These are phyloP conservation scores for Fusarium denticulatum DNA, from an alignment of 2,329 filamentous ascomycete species.

Conservation along the genomic window DNA sequence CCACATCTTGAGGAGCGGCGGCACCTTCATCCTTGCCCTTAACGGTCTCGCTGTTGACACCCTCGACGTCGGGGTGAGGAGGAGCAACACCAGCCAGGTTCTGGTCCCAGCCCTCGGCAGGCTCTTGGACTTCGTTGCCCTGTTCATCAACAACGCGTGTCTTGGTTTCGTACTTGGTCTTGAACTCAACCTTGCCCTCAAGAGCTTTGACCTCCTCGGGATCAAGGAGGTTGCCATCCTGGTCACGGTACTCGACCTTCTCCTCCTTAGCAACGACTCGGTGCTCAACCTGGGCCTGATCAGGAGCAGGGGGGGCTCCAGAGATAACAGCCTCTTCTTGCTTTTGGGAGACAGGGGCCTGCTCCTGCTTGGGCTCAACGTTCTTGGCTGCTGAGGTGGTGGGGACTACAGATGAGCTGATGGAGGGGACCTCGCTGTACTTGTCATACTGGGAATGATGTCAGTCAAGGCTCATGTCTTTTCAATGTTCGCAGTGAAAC, in stretches of 20 bases:
- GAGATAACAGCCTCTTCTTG: conserved; percentile 54
- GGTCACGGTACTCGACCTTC: conserved; percentile 92
- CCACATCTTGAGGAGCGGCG: conserved; percentile 47
- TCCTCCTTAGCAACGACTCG: conserved; percentile 72
- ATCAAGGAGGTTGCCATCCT: conserved; percentile 88
- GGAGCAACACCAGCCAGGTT: conserved; percentile 60
- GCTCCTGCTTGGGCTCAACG: conserved; percentile 38
- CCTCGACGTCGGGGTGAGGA: conserved; percentile 70
- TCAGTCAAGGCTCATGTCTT: conserved; percentile 22
- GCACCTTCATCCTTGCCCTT: conserved; percentile 52
- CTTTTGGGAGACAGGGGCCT: conserved; percentile 40
- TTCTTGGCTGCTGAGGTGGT: conserved; percentile 43
- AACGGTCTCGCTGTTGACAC: conserved; percentile 67
- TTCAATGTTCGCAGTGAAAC: conserved; percentile 51
- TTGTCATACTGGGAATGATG: conserved; percentile 57
- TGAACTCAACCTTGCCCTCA: conserved; percentile 92
- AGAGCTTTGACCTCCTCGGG: conserved; percentile 85
- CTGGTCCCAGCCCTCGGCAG: conserved; percentile 53
- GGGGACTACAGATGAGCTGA: conserved; percentile 44
- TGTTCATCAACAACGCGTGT: conserved; percentile 83
- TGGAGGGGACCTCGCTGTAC: conserved; percentile 49
- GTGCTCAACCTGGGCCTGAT: conserved; percentile 54
- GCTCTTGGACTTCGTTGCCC: conserved; percentile 76
- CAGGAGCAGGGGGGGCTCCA: conserved; percentile 55
- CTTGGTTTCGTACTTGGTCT: conserved; percentile 95